These are phyloP conservation scores for Urtica urens DNA, from an alignment of 306 rosid species.

Conservation along the genomic window DNA sequence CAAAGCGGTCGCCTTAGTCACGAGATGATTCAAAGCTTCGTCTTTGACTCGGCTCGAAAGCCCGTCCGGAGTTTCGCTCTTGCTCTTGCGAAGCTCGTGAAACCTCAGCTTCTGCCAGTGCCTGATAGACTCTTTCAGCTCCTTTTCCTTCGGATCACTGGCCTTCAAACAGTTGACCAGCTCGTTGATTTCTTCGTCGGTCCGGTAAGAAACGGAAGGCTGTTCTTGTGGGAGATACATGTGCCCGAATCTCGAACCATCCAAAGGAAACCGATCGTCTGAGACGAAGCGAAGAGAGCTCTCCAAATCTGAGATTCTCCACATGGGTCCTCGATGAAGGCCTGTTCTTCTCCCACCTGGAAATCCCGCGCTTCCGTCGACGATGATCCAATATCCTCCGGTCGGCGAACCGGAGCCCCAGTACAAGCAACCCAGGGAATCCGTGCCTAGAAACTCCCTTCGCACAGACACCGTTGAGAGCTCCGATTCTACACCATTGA, in stretches of 20 bases:
- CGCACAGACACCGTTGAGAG: slow-evolving; percentile 59
- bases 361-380: slow-evolving; percentile 43
- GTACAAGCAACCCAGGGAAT: slow-evolving; percentile 61
- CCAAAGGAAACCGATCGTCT: slow-evolving; percentile 19
- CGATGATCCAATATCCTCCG: slow-evolving; percentile 46
- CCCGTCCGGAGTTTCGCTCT: slow-evolving; percentile 33
- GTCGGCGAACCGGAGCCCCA: slow-evolving; percentile 55
- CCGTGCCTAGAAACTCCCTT: slow-evolving; percentile 75
- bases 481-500: slow-evolving; percentile 41
- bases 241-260: slow-evolving; percentile 30
- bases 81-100: slow-evolving; percentile 30
- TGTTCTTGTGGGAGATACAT: slow-evolving; percentile 25
- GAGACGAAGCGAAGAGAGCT: slow-evolving; percentile 26
- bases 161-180: slow-evolving; percentile 62
- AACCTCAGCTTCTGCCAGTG: slow-evolving; percentile 55
- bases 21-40: slow-evolving; percentile 34
- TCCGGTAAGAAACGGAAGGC: slow-evolving; percentile 63
- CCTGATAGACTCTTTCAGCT: slow-evolving; percentile 64
- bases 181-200: slow-evolving; percentile 56
- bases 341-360: slow-evolving; percentile 22
- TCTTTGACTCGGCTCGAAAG: slow-evolving; percentile 30
- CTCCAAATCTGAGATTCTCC: slow-evolving; percentile 22
- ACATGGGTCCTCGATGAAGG: slow-evolving; percentile 19
- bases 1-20: slow-evolving; percentile 54
- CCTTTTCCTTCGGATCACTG: slow-evolving; percentile 60